Percentiles rank a stretch among this genome's conserved stretches.
These are phyloP conservation scores for Solanum etuberosum DNA, from an alignment of 257 asterid genomes.

Conservation along the genomic window DNA sequence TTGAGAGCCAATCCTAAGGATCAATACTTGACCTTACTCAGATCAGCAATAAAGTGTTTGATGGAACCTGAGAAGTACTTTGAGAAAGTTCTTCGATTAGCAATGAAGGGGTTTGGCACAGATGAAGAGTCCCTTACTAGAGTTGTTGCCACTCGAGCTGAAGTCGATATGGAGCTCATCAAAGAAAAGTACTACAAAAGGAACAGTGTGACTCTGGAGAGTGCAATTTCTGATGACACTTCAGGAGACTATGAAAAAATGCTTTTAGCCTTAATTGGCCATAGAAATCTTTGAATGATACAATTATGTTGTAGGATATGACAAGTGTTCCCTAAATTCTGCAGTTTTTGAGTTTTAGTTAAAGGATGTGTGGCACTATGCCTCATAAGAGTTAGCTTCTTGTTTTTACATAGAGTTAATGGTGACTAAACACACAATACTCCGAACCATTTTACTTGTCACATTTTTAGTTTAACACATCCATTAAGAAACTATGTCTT, in stretches of 20 bases:
- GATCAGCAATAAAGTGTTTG: conserved; percentile 68
- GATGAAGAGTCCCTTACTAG: conserved; percentile 75
- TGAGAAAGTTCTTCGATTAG: conserved; percentile 54
- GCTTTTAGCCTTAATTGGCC: conserved; percentile 56
- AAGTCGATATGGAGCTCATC: conserved; percentile 52
- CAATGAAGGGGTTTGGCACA: conserved; percentile 54
- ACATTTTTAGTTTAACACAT: not conserved
- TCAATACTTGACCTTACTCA: conserved; percentile 46
- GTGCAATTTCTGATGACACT: conserved; percentile 55
- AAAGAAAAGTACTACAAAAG: conserved; percentile 55
- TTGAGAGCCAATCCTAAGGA: conserved; percentile 44
- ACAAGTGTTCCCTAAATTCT: not conserved
- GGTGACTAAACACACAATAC: not conserved
- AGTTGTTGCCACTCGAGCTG: conserved; percentile 68
- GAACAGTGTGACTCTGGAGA: conserved; percentile 52
- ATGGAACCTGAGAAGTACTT: conserved; percentile 59
- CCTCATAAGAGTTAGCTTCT: not conserved
- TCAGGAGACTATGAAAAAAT: conserved; percentile 64
- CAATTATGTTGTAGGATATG: not conserved
- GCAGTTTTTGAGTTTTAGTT: not conserved
- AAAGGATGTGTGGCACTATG: not conserved
- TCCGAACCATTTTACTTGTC: not conserved
- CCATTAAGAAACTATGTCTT: not conserved
- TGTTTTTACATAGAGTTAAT: not conserved
- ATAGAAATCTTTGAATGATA: conserved; percentile 20